Evolutionary conservation across 73 alveolate species (phyloP).

Genomic region (Paraurostyla sp.): DNA sequence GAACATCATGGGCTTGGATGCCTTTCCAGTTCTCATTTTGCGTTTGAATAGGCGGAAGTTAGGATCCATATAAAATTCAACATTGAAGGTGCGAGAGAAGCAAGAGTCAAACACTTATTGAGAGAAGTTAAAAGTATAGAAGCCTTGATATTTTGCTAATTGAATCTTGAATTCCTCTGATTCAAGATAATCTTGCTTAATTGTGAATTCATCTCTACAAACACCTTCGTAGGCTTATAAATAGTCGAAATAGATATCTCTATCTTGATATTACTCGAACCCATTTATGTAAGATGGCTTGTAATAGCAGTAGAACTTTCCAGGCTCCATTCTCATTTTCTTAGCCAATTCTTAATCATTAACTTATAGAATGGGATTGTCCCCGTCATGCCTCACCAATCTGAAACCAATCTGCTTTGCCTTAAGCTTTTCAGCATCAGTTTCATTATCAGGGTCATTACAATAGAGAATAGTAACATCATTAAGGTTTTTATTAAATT

Average conservation of each 20-base stretch:
- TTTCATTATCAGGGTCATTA: background rate
- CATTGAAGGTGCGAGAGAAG: constrained; percentile 60
- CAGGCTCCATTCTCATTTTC: constrained; percentile 48
- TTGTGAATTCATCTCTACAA: constrained; percentile 70
- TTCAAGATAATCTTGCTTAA: constrained; percentile 30
- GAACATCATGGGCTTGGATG: constrained; percentile 52
- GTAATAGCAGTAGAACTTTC: constrained; percentile 70
- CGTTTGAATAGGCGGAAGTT: constrained; percentile 39
- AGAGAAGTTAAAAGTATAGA: constrained; percentile 55
- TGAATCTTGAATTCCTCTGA: constrained; percentile 53
- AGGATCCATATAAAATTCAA: constrained; percentile 60
- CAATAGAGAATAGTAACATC: constrained; percentile 42
- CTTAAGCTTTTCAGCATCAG: too few species aligned
- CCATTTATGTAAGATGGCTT: constrained; percentile 77
- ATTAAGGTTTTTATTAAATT: constrained; percentile 9
- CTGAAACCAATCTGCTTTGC: constrained; percentile 9
- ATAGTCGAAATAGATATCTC: constrained; percentile 69
- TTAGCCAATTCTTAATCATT: constrained; percentile 53
- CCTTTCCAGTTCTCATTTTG: background rate
- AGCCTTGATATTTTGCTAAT: background rate
- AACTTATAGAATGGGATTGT: constrained; percentile 45
- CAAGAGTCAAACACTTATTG: constrained; percentile 55
- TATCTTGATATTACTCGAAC: constrained; percentile 67
- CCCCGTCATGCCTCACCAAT: constrained; percentile 29
- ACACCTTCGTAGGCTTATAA: constrained; percentile 75